phyloP scores from a whole-genome alignment of 495 filamentous ascomycete genomes.

The Polyplosphaeria fusca region DNA sequence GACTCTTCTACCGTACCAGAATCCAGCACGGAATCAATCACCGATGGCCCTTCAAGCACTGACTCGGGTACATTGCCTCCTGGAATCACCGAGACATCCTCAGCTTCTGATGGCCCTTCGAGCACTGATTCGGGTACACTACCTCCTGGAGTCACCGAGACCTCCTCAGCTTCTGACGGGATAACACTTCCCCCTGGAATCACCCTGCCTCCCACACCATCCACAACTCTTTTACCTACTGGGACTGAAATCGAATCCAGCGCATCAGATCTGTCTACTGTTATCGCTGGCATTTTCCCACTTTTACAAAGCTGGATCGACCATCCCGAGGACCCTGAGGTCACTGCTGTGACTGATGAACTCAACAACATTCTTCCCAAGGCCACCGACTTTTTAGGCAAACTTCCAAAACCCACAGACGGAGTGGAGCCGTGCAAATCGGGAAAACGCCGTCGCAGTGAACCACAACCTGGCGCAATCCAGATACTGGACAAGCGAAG shows the following conservation, averaged over 20 bases:
- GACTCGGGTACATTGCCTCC: not conserved
- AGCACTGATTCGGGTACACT: not conserved
- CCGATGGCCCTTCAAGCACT: not conserved
- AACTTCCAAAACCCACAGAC: not conserved
- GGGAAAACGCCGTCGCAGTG: not conserved
- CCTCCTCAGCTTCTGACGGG: not conserved
- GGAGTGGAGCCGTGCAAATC: not conserved
- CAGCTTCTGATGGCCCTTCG: not conserved
- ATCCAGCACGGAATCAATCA: not conserved
- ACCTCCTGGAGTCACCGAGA: not conserved
- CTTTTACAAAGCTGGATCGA: conserved; percentile 5
- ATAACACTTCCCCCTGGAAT: conserved; percentile 7
- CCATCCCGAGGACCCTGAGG: not conserved
- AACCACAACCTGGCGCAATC: not conserved
- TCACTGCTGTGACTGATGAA: not conserved
- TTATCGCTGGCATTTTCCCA: conserved; percentile 3
- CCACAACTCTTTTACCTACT: not conserved
- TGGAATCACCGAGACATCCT: not conserved
- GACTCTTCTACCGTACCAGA: no score
- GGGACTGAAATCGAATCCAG: conserved; percentile 3
- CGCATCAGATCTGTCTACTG: conserved; percentile 5
- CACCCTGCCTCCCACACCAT: not conserved
- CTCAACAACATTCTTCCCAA: conserved; percentile 4
- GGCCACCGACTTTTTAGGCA: not conserved
- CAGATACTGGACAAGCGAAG: not conserved